Conservation (phyloP, 495 filamentous ascomycete genomes). For the Talaromyces adpressus region DNA sequence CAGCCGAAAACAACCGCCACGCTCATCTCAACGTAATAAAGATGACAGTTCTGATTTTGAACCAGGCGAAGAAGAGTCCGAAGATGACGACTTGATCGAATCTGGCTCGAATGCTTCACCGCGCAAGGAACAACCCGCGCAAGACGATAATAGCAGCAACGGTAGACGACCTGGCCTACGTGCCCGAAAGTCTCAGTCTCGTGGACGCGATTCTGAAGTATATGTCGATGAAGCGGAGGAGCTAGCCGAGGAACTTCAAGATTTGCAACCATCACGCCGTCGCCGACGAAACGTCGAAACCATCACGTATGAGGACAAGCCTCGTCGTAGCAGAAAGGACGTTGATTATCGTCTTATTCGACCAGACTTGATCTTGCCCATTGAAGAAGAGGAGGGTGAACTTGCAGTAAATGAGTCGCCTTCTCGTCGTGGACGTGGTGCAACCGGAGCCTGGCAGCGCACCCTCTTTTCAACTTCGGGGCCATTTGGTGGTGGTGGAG, state of each 20-base stretch:
- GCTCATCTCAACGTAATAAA: constrained; percentile 45
- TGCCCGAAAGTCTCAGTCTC: constrained; percentile 43
- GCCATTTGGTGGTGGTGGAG: constrained; percentile 82
- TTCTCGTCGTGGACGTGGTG: constrained; percentile 53
- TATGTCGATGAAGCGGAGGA: constrained; percentile 56
- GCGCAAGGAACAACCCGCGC: constrained; percentile 32
- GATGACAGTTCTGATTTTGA: constrained; percentile 87
- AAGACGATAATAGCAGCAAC: constrained; percentile 42
- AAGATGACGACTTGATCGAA: constrained; percentile 52
- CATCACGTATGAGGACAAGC: constrained; percentile 51
- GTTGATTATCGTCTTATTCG: constrained; percentile 72
- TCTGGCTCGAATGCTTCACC: constrained; percentile 40
- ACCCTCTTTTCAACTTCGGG: constrained; percentile 79
- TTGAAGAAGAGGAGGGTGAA: constrained; percentile 58
- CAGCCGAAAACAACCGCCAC: constrained; percentile 39
- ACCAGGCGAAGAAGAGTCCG: constrained; percentile 54
- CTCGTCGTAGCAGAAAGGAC: constrained; percentile 47
- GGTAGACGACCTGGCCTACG: constrained; percentile 46
- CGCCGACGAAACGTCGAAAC: constrained; percentile 46
- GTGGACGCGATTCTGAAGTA: constrained; percentile 44
- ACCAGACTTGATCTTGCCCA: constrained; percentile 58
- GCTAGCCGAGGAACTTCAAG: constrained; percentile 69
- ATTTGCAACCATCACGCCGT: constrained; percentile 51
- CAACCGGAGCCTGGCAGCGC: constrained; percentile 54
- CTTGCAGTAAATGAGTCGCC: constrained; percentile 60